Evolutionary conservation across 1,284 basidiomycete species (phyloP).

Genomic region (Hypsizygus ulmarius): DNA sequence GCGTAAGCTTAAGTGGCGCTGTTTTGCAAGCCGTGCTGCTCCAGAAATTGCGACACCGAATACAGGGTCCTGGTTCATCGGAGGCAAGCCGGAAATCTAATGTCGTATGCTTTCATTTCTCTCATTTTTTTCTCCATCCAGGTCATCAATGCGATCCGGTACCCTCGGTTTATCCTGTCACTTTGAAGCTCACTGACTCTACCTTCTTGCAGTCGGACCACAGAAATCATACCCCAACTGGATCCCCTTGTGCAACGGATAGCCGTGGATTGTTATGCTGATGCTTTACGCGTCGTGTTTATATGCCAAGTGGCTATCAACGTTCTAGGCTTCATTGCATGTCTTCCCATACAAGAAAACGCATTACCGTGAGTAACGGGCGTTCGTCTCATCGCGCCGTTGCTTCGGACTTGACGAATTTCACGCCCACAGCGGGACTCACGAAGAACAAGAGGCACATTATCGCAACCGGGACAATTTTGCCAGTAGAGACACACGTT

Average conservation of each 20-base stretch:
- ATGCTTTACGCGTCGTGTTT: slow-evolving; percentile 84
- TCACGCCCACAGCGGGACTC: slow-evolving; percentile 48
- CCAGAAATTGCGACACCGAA: slow-evolving; percentile 63
- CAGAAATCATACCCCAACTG: slow-evolving; percentile 74
- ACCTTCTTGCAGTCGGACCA: slow-evolving; percentile 62
- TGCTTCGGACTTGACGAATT: neutral
- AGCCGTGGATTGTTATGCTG: slow-evolving; percentile 81
- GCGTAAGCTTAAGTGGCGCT: slow-evolving; percentile 82
- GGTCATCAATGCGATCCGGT: slow-evolving; percentile 74
- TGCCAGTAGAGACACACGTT: slow-evolving; percentile 19
- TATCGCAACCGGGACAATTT: slow-evolving; percentile 39
- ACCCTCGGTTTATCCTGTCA: slow-evolving; percentile 20
- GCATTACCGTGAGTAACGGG: slow-evolving; percentile 57
- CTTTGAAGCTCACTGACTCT: slow-evolving; percentile 9
- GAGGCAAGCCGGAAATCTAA: slow-evolving; percentile 49
- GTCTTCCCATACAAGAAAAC: slow-evolving; percentile 75
- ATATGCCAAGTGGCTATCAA: slow-evolving; percentile 69
- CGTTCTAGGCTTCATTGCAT: slow-evolving; percentile 58
- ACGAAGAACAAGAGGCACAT: slow-evolving; percentile 58
- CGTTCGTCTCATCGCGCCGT: slow-evolving; percentile 11
- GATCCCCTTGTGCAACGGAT: slow-evolving; percentile 57
- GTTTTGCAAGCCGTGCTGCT: slow-evolving; percentile 76
- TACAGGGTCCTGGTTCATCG: slow-evolving; percentile 70
- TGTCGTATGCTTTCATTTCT: slow-evolving; percentile 19
- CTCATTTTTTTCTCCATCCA: slow-evolving; percentile 31